Conservation (phyloP, 208 protist genomes). For the Leishmania gerbilli region DNA sequence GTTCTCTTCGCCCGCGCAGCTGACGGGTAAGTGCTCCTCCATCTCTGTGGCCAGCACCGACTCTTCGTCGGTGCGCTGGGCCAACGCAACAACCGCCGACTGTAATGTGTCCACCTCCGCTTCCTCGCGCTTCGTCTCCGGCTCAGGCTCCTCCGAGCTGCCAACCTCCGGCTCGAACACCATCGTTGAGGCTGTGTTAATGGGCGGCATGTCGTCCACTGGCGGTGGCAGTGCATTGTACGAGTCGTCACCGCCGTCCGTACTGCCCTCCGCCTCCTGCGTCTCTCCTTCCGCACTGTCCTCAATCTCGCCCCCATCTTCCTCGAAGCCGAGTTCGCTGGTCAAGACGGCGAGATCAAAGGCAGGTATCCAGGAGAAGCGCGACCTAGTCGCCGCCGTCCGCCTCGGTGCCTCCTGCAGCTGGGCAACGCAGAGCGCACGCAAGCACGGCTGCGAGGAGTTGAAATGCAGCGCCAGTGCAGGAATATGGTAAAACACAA, state of each 20-base stretch:
- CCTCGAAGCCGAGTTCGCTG: background rate
- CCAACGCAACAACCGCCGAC: background rate
- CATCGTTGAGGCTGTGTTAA: background rate
- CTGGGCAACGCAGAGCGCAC: slow-evolving; percentile 30
- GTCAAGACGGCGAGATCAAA: background rate
- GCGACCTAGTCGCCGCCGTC: background rate
- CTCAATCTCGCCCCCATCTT: background rate
- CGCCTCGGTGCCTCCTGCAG: slow-evolving; percentile 12
- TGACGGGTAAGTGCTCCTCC: background rate
- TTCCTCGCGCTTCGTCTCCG: background rate
- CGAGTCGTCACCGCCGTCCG: background rate
- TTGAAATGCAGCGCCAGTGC: slow-evolving; percentile 43
- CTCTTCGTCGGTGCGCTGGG: background rate
- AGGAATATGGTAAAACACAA: slow-evolving; percentile 50
- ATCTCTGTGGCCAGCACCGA: background rate
- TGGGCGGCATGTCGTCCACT: background rate
- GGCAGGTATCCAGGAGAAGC: slow-evolving; percentile 12
- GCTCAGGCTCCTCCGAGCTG: background rate
- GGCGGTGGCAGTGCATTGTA: background rate
- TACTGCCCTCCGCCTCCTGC: background rate
- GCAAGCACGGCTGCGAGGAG: slow-evolving; percentile 28
- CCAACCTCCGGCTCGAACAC: background rate
- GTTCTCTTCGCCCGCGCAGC: slow-evolving; percentile 4
- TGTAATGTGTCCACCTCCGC: background rate
- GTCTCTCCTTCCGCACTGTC: background rate